These are phyloP conservation scores for Boletus vermiculosoides DNA, from an alignment of 768 basidiomycete species.

Conservation along the genomic window DNA sequence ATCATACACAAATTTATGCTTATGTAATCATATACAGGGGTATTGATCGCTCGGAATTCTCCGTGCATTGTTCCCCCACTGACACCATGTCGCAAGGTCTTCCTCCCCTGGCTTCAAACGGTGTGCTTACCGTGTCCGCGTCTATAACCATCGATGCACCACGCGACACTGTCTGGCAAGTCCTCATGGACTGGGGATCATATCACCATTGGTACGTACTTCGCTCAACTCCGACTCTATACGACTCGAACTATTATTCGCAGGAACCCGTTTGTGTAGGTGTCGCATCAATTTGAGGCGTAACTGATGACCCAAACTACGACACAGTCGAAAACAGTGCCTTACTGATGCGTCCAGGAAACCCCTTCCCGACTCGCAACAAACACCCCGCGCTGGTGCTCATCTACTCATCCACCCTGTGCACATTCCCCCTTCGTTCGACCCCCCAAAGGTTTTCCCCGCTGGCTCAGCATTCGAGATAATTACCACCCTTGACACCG, in stretches of 20 bases:
- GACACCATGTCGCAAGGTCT: constrained; percentile 17
- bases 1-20: background rate
- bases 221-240: background rate
- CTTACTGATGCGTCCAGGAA: constrained; percentile 42
- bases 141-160: constrained; percentile 61
- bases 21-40: background rate
- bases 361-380: constrained; percentile 41
- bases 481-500: constrained; percentile 52
- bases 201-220: constrained; percentile 60
- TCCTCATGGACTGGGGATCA: constrained; percentile 57
- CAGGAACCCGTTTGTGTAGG: constrained; percentile 72
- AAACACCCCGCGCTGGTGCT: constrained; percentile 48
- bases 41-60: background rate
- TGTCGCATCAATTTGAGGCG: background rate
- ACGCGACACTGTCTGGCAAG: constrained; percentile 57
- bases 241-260: background rate
- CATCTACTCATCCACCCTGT: constrained; percentile 48
- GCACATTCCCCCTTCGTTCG: constrained; percentile 61
- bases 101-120: constrained; percentile 40
- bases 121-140: constrained; percentile 48
- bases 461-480: constrained; percentile 41
- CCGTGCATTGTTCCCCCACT: too few relatives aligned
- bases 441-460: constrained; percentile 33
- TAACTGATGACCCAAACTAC: too few relatives aligned
- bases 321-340: constrained; percentile 48